Evolutionary conservation across 2,329 filamentous ascomycete genomes (phyloP), one percentile per base, ranked within the genome.

Genomic region (Aphanocladium album): DNA sequence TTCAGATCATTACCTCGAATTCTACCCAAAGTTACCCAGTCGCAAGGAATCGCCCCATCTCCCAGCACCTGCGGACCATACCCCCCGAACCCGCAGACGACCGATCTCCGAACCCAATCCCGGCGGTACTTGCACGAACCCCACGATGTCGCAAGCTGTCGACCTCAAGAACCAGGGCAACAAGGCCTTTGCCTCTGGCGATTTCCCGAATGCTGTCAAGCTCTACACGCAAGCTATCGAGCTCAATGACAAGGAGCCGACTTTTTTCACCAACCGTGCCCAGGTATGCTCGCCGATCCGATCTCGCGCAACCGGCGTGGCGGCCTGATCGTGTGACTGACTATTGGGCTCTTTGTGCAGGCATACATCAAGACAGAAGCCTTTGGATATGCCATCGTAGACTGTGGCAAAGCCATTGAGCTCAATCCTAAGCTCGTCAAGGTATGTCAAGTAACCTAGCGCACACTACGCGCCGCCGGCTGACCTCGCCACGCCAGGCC

Each of bases 311-410:
- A 64, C 67, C 66, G 50, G 5, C 41, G 27, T 46, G 17, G 41
- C 53, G 19, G 41, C 25, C 51, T 71, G 71, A 70, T 78, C 75
- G 75, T 73, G 74, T 80, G 76, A 79, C 80, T 82, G 63, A 83
- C 71, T 46, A n/a, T 25, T 23, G 53, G 16, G 49, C 47, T 30
- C 25, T 45, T n/a, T 60, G 16, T 62, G 27, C 69, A 96, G 91
- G 91, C 91, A 65, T 84, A 99, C 73, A 93, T 99, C 75, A 98
- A 97, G 79, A 88, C 93, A 43, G 95, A 99, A 76, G 87, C 93
- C 21, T 98, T 93, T 72, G 95, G 95, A 43, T 96, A 93, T 77
- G 93, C 95, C 25, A 89, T 98, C 68, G 82, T 87, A 57, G 95
- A 99, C 77, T 91, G 93, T 35, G 90, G 89, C 57, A 96, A 90